phyloP scores from a whole-genome alignment of 805 yeast genomes.

The Aciculoconidium aculeatum region DNA sequence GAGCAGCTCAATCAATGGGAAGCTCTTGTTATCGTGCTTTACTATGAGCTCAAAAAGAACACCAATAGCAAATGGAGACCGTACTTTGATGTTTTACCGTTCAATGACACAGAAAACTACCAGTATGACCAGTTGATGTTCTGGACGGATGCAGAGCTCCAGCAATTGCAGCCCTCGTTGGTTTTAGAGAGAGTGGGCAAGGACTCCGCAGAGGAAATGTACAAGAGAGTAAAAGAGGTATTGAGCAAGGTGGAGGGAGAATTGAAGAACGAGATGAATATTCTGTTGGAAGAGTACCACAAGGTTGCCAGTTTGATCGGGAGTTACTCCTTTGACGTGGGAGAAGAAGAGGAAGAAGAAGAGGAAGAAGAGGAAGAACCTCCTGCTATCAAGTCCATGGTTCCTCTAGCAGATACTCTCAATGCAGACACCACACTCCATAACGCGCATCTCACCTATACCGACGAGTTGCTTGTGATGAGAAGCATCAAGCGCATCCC shows the following conservation, averaged over 20 bases:
- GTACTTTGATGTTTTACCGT: constrained; percentile 71
- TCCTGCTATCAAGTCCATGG: constrained; percentile 88
- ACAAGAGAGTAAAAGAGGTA: constrained; percentile 30
- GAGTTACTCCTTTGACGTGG: constrained; percentile 88
- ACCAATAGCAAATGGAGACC: constrained; percentile 55
- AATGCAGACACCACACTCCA: constrained; percentile 76
- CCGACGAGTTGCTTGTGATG: constrained; percentile 56
- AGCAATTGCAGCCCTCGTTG: constrained; percentile 59
- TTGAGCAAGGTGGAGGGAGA: constrained; percentile 27
- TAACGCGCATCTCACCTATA: constrained; percentile 66
- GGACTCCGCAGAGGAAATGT: constrained; percentile 59
- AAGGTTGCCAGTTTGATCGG: constrained; percentile 73
- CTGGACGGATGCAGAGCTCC: constrained; percentile 65
- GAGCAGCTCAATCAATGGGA: constrained; percentile 65
- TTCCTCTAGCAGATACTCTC: constrained; percentile 86
- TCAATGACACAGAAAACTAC: constrained; percentile 20
- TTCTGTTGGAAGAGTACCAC: constrained; percentile 55
- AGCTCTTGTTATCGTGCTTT: constrained; percentile 59
- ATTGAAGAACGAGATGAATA: no score
- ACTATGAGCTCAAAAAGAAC: constrained; percentile 49
- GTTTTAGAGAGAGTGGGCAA: constrained; percentile 68
- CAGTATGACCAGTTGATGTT: constrained; percentile 66
- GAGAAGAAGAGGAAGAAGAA: constrained; percentile 24
- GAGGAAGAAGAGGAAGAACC: constrained; percentile 22
- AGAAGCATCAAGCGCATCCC: constrained; percentile 54